Evolutionary conservation across 352 stramenopile species (phyloP), one percentile per base, ranked within the genome.

Genomic region (Phytophthora chlamydospora): DNA sequence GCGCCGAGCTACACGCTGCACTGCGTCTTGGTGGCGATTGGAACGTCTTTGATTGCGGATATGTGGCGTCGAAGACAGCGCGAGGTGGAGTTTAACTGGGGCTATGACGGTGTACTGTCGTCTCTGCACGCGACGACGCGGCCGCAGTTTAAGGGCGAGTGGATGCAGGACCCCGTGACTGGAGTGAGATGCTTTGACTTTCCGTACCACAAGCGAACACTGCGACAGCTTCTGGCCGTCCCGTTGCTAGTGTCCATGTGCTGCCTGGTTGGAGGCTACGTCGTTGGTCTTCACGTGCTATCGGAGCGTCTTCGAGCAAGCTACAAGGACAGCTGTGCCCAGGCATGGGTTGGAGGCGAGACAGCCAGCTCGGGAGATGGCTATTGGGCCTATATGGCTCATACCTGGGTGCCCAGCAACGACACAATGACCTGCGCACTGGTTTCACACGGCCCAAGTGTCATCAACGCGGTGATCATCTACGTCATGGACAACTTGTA

Each of bases 401-500:
- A 78, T 77, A 45, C 56, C 90, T 53, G 73, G 96, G 45, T 97
- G 89, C 65, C 80, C 78, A 58, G 40, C 52, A 48, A 53, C 33
- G 58, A 60, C 9, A 40, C 31, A n/a, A 46, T 62, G 11, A 48
- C 47, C 5, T 90, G 80, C 48, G 58, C 60, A 0, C 21, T 76
- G n/a, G 65, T 87, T 45, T 60, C 74, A 2, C 78, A 90, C 32
- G 78, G 80, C 4, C 80, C 80, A 0, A 82, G 80, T 47, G 66
- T 90, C 11, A 68, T 90, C 12, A 90, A 90, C 44, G 80, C 80
- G 3, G 44, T 84, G 11, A 85, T 83, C 53, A 90, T 90, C 43
- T 66, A 87, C 39, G 48, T 75, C 4, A 81, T 90, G 76, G 80
- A 90, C 48, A 55, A 73, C n/a, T 19, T 85, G 50, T 90, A 90